Conservation (phyloP, 164 flowering plant species). For the Piper betle region DNA sequence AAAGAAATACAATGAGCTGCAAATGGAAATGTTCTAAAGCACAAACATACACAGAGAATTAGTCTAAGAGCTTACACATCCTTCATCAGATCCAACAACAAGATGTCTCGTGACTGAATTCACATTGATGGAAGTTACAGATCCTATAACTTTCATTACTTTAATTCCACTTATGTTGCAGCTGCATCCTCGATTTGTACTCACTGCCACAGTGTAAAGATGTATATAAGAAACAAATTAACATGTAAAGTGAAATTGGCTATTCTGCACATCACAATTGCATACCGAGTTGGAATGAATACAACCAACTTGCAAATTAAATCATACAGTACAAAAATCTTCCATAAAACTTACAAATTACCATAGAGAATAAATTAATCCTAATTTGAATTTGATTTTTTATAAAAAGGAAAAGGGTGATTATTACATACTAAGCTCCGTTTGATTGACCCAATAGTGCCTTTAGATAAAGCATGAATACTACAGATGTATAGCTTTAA, state of each 20-base stretch:
- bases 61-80: constrained; percentile 50
- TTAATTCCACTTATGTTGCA: constrained; percentile 44
- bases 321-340: background rate
- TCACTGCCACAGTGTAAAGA: constrained; percentile 26
- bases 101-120: constrained; percentile 32
- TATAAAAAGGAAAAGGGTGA: background rate
- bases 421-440: background rate
- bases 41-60: background rate
- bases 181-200: constrained; percentile 52
- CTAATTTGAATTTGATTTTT: background rate
- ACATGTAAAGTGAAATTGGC: background rate
- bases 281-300: too few species aligned
- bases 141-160: constrained; percentile 51
- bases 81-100: constrained; percentile 82
- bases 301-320: background rate
- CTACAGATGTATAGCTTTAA: background rate
- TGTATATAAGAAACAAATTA: background rate
- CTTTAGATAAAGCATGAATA: background rate
- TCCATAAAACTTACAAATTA: background rate
- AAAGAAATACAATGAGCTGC: background rate
- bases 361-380: background rate
- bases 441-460: background rate
- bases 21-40: too few species aligned
- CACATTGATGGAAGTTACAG: constrained; percentile 37
- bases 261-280: too few species aligned